Conservation (phyloP, 805 yeast species). For the Myxozyma mucilagina region DNA sequence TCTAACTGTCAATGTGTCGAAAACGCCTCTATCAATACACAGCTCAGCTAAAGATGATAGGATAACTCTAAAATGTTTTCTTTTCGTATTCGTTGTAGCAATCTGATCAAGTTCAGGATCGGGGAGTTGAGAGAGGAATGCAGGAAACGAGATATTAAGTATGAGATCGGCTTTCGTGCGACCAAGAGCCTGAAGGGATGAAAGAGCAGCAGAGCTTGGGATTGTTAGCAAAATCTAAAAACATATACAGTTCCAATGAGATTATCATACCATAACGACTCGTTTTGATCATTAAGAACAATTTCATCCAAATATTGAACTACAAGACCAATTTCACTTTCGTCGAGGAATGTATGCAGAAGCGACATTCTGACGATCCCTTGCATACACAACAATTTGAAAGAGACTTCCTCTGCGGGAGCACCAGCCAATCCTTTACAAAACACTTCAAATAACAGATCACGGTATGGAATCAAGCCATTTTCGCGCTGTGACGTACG, state of each 20-base stretch:
- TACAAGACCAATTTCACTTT: constrained; percentile 60
- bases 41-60: constrained; percentile 40
- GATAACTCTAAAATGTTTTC: constrained; percentile 37
- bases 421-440: constrained; percentile 70
- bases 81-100: constrained; percentile 15
- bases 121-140: constrained; percentile 53
- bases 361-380: constrained; percentile 60
- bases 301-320: constrained; percentile 65
- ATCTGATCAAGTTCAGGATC: constrained; percentile 38
- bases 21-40: constrained; percentile 40
- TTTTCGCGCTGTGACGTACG: constrained; percentile 35
- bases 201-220: constrained; percentile 39
- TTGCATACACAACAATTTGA: constrained; percentile 64
- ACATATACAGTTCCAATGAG: not conserved
- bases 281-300: constrained; percentile 53
- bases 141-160: constrained; percentile 54
- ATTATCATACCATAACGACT: constrained; percentile 52
- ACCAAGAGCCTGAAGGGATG: constrained; percentile 55
- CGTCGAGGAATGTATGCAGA: constrained; percentile 50
- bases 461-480: constrained; percentile 54
- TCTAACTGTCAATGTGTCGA: constrained; percentile 46
- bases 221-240: not conserved
- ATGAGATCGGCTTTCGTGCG: constrained; percentile 45
- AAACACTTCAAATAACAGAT: constrained; percentile 63
- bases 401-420: constrained; percentile 65